These are phyloP conservation scores for Pelomyxa schiedti DNA, from an alignment of 78 protist genomes.

Conservation along the genomic window DNA sequence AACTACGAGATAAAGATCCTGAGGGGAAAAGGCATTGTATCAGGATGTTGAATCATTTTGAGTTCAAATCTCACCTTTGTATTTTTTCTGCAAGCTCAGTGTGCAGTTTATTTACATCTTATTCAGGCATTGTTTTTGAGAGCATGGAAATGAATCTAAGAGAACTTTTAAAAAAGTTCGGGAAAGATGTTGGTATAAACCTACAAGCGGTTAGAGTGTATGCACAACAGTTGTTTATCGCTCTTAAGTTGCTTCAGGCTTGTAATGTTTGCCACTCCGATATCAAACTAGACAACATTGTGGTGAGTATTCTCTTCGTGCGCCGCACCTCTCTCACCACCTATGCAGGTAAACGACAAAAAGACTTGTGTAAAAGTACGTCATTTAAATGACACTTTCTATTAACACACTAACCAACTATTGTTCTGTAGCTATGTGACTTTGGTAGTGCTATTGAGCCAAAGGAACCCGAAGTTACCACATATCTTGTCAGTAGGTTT, in stretches of 20 bases:
- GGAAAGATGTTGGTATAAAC: conserved; percentile 57
- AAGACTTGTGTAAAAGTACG: conserved; percentile 54
- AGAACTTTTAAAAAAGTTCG: conserved; percentile 57
- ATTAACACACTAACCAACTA: no score
- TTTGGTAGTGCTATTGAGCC: conserved; percentile 75
- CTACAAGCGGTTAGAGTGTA: conserved; percentile 65
- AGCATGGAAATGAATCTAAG: conserved; percentile 67
- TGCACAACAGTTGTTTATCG: conserved; percentile 61
- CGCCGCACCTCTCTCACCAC: no score
- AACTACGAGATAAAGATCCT: conserved; percentile 27
- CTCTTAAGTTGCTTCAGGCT: conserved; percentile 48
- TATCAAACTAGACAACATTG: conserved; percentile 74
- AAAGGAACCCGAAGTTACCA: conserved; percentile 61
- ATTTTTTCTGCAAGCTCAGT: no score
- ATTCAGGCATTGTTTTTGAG: no score
- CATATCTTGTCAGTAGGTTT: conserved; percentile 71
- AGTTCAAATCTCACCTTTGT: conserved; percentile 71
- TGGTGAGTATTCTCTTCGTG: no score
- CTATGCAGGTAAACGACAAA: conserved; percentile 45
- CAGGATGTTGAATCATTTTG: conserved; percentile 42
- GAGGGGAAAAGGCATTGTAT: conserved; percentile 44
- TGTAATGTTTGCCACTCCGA: conserved; percentile 69
- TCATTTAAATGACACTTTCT: no score
- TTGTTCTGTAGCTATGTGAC: no score
- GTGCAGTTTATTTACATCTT: no score